These are phyloP conservation scores for Tubosaeta sp. DNA, from an alignment of 768 basidiomycete species.

Conservation along the genomic window DNA sequence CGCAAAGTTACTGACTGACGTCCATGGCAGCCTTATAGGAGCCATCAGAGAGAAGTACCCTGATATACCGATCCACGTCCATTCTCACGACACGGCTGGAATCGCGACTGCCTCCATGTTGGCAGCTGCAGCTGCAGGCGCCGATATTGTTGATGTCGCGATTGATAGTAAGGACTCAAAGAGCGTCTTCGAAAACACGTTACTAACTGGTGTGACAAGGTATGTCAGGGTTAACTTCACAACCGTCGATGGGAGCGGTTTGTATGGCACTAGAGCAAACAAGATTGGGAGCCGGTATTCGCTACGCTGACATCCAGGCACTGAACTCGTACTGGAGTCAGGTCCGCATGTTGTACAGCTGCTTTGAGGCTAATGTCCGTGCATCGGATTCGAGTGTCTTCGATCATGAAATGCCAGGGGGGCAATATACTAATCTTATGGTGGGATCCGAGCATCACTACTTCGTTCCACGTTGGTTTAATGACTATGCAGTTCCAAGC, in stretches of 20 bases:
- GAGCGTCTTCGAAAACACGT: background rate
- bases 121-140: slow-evolving; percentile 93
- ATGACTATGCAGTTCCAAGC: slow-evolving; percentile 82
- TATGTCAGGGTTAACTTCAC: slow-evolving; percentile 98
- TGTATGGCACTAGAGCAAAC: slow-evolving; percentile 95
- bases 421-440: slow-evolving; percentile 93
- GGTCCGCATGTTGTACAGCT: slow-evolving; percentile 89
- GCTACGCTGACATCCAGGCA: slow-evolving; percentile 94
- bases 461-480: slow-evolving; percentile 19
- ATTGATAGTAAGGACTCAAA: slow-evolving; percentile 77
- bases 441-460: slow-evolving; percentile 39
- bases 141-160: slow-evolving; percentile 96
- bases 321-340: slow-evolving; percentile 98
- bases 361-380: slow-evolving; percentile 97
- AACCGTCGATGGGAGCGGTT: slow-evolving; percentile 98
- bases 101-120: slow-evolving; percentile 98
- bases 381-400: slow-evolving; percentile 98
- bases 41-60: slow-evolving; percentile 95
- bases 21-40: slow-evolving; percentile 67
- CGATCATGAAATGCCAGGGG: slow-evolving; percentile 99
- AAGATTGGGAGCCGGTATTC: slow-evolving; percentile 88
- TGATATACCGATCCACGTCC: slow-evolving; percentile 97
- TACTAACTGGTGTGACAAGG: slow-evolving; percentile 43
- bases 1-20: slow-evolving; percentile 2
- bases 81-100: slow-evolving; percentile 99